Evolutionary conservation across 345 rosid genomes (phyloP), one percentile per base, ranked within the genome.

Genomic region (Pistacia integerrima): DNA sequence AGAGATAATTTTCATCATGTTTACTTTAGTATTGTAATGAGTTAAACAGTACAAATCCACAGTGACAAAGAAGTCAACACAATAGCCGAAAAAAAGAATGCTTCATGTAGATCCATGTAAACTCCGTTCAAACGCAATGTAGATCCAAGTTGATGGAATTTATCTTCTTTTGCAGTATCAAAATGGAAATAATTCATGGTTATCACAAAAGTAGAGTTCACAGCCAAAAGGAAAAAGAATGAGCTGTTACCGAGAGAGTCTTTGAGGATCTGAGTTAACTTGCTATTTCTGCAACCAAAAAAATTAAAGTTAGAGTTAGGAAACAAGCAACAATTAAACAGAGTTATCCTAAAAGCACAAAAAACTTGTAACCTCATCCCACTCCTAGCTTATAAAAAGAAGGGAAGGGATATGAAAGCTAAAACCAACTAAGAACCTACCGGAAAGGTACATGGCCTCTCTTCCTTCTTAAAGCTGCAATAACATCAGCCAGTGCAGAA

Each of bases 401-500:
- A 52, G 66, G 12, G 52, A 18, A 58, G 62, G 48, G 48, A 54
- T 28, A 14, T 57, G 61, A 77, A 63, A 69, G 56, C n/a, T 5
- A 48, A 22, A 70, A 10, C n/a, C 74, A 80, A 75, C 77, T 35
- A 69, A 81, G 79, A 74, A 81, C 89, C 84, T 88, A 76, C 97
- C 98, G 92, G 92, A 90, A 95, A 70, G 98, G 99, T 63, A 95
- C 94, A 86, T 95, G 97, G 60, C 93, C 92, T 74, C 79, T 90
- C 79, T 87, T 95, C 86, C 92, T 90, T 79, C 92, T 88, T 30
- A 95, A 79, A 74, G 98, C 93, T 46, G 96, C 96, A 88, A 95
- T 89, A 76, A 95, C 99, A 74, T 95, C 99, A 63, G 96, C 97
- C 76, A 95, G 79, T 69, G 99, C 91, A 8, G 99, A 95, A 85